These are phyloP conservation scores for Entomortierella lignicola DNA, from an alignment of 192 early-diverging fungal species.

Conservation along the genomic window DNA sequence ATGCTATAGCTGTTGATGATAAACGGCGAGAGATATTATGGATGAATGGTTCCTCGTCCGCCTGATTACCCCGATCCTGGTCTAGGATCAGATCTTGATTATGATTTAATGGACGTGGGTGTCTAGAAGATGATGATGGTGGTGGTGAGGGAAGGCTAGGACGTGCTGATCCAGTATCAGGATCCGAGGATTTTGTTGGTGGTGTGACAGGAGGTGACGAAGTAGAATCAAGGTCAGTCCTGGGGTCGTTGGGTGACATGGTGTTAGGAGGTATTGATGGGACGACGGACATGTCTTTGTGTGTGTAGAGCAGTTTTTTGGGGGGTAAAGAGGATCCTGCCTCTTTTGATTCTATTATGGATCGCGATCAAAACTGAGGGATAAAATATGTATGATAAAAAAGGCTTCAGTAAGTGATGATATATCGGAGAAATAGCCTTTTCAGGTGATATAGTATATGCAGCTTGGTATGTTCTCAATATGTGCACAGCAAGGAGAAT, in stretches of 20 bases:
- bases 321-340: conserved; percentile 10
- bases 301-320: background rate
- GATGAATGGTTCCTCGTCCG: background rate
- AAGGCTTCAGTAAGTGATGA: background rate
- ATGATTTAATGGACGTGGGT: conserved; percentile 4
- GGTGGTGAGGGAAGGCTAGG: conserved; percentile 43
- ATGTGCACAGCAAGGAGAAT: conserved; percentile 13
- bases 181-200: conserved; percentile 26
- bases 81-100: conserved; percentile 8
- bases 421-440: background rate
- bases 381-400: too few relatives aligned
- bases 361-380: too few relatives aligned
- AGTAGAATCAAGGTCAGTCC: conserved; percentile 4
- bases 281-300: conserved; percentile 17
- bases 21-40: conserved; percentile 27
- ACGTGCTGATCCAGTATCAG: conserved; percentile 19
- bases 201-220: conserved; percentile 34
- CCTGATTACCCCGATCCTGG: background rate
- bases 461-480: background rate
- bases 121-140: conserved; percentile 34
- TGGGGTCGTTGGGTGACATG: conserved; percentile 6
- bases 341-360: background rate
- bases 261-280: conserved; percentile 19
- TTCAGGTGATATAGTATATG: too few relatives aligned
- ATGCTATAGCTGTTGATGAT: background rate